Percentiles rank a stretch among this genome's conserved stretches.
Conservation (phyloP, 1,139 yeast genomes). For the Schizosaccharomyces versatilis region DNA sequence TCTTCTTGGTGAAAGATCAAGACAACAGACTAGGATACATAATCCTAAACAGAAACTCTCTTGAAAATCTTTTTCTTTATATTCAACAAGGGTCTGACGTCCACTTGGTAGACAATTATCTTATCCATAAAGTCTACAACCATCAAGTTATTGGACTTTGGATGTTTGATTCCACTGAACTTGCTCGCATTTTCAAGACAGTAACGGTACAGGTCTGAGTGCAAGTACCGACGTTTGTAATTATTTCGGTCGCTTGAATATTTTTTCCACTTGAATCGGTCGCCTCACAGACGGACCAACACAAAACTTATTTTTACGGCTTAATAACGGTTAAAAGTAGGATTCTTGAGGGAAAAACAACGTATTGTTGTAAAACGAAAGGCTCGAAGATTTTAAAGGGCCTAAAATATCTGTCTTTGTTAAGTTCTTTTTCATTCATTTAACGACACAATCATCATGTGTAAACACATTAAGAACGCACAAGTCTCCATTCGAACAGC, state of each 20-base stretch:
- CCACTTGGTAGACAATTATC: neutral
- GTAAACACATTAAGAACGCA: conserved; percentile 21
- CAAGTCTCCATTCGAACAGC: conserved; percentile 22
- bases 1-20: neutral
- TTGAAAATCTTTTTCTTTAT: neutral
- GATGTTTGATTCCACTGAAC: conserved; percentile 1
- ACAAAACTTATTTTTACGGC: too few species aligned
- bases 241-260: too few species aligned
- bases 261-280: too few species aligned
- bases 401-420: too few species aligned
- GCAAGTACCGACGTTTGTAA: too few species aligned
- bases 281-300: too few species aligned
- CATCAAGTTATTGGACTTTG: neutral
- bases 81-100: neutral
- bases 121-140: neutral
- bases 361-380: too few species aligned
- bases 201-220: neutral
- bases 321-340: too few species aligned
- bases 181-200: neutral
- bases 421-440: too few species aligned
- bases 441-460: conserved; percentile 4
- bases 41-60: neutral
- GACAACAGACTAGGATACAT: neutral
- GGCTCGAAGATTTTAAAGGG: too few species aligned
- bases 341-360: too few species aligned